Evolutionary conservation across 371 early-diverging fungal genomes (phyloP).

Genomic region (Chytridium lagenaria): DNA sequence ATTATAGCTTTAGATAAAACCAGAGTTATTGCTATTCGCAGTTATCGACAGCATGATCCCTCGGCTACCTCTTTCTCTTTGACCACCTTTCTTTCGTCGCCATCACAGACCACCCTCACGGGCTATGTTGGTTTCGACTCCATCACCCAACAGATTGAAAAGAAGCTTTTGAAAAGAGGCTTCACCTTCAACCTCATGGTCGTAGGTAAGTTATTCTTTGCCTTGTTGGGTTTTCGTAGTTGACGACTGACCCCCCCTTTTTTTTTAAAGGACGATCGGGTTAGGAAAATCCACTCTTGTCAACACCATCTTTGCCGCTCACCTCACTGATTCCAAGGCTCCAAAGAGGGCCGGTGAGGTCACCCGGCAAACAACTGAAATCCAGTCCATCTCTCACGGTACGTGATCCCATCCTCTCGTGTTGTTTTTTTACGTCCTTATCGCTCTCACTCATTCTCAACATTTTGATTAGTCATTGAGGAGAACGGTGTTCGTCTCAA

Average conservation of each 20-base stretch:
- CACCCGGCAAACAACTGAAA: slow-evolving; percentile 59
- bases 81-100: neutral
- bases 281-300: slow-evolving; percentile 89
- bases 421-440: neutral
- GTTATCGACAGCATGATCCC: neutral
- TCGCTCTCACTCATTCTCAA: neutral
- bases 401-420: neutral
- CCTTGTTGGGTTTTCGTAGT: neutral
- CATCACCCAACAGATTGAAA: slow-evolving; percentile 91
- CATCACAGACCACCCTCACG: slow-evolving; percentile 43
- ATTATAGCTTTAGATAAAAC: neutral
- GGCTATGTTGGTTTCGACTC: slow-evolving; percentile 96
- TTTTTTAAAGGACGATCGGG: slow-evolving; percentile 60
- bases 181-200: slow-evolving; percentile 94
- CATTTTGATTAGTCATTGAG: slow-evolving; percentile 72
- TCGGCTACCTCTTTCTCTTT: neutral
- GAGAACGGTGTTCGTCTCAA: slow-evolving; percentile 89
- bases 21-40: neutral
- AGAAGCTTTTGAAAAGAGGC: slow-evolving; percentile 90
- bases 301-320: slow-evolving; percentile 85
- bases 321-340: slow-evolving; percentile 82
- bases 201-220: slow-evolving; percentile 68
- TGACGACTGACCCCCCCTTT: neutral
- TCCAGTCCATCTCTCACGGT: slow-evolving; percentile 60
- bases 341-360: slow-evolving; percentile 39